Evolutionary conservation across 2,329 filamentous ascomycete genomes (phyloP).

Genomic region (Cladosporium sp.): DNA sequence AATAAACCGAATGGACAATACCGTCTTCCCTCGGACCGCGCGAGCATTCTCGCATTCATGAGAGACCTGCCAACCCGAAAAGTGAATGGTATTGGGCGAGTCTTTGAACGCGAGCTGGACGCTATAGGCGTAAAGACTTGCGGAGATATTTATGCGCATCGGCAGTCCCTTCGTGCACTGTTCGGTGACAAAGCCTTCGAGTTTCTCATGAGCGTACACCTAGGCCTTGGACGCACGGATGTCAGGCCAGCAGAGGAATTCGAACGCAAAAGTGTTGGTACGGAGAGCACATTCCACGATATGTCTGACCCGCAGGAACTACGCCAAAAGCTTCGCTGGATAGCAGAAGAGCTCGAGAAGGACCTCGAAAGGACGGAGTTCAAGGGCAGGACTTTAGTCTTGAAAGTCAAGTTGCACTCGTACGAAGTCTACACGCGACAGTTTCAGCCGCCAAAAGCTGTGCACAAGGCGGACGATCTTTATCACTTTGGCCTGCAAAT

Average conservation of each 20-base stretch:
- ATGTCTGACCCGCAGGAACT: slow-evolving; percentile 66
- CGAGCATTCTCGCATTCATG: slow-evolving; percentile 81
- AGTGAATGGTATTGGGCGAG: slow-evolving; percentile 90
- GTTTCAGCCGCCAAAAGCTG: slow-evolving; percentile 65
- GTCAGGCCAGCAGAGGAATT: slow-evolving; percentile 85
- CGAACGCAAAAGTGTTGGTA: slow-evolving; percentile 89
- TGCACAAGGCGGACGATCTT: slow-evolving; percentile 72
- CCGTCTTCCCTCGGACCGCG: slow-evolving; percentile 65
- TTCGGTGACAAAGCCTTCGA: slow-evolving; percentile 90
- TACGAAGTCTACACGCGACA: slow-evolving; percentile 90
- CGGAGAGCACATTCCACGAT: slow-evolving; percentile 85
- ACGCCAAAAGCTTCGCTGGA: slow-evolving; percentile 71
- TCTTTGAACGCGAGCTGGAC: slow-evolving; percentile 84
- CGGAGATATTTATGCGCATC: slow-evolving; percentile 76
- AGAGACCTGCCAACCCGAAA: slow-evolving; percentile 76
- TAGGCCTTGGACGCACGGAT: slow-evolving; percentile 80
- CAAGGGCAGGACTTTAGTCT: slow-evolving; percentile 83
- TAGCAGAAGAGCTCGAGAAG: slow-evolving; percentile 79
- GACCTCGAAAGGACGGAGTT: slow-evolving; percentile 75
- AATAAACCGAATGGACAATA: slow-evolving; percentile 98
- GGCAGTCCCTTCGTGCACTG: slow-evolving; percentile 68
- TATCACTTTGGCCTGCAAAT: slow-evolving; percentile 80
- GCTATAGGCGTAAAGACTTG: slow-evolving; percentile 85
- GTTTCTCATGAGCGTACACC: slow-evolving; percentile 77
- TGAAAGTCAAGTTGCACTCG: slow-evolving; percentile 92